Percentiles rank a stretch among this genome's conserved stretches.
These are phyloP conservation scores for Ustulina deusta DNA, from an alignment of 2,329 filamentous ascomycete genomes.

Conservation along the genomic window DNA sequence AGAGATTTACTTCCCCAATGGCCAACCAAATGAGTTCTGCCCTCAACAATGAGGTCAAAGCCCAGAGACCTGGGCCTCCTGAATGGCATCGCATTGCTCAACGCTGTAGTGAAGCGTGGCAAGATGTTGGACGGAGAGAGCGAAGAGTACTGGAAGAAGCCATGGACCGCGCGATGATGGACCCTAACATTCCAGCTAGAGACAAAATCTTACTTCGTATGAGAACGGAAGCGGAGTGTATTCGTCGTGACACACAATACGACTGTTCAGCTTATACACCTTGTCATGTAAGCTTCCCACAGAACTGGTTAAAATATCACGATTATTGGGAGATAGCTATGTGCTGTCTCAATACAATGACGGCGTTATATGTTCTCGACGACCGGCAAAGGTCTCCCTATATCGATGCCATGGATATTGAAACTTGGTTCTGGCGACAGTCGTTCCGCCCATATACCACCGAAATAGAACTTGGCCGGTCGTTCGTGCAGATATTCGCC, in stretches of 20 bases:
- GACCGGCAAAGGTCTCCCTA: constrained; percentile 1
- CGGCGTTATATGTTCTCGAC: constrained; percentile 14
- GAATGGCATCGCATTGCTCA: not conserved
- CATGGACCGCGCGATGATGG: constrained; percentile 4
- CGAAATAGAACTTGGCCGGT: constrained; percentile 7
- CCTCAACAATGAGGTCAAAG: not conserved
- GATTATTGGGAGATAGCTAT: not conserved
- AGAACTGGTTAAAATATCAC: not conserved
- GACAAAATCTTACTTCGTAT: constrained; percentile 11
- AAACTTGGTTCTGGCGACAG: constrained; percentile 8
- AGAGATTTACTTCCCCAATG: too few species aligned
- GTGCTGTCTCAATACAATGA: constrained; percentile 5
- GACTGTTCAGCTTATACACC: not conserved
- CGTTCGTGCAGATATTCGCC: constrained; percentile 14
- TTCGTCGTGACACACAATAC: not conserved
- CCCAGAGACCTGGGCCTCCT: not conserved
- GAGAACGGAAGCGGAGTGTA: constrained; percentile 3
- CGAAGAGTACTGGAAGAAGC: not conserved
- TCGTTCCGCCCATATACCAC: constrained; percentile 7
- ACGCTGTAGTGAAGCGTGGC: not conserved
- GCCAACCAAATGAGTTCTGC: not conserved
- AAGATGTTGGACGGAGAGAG: not conserved
- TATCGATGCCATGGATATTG: not conserved
- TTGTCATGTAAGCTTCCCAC: not conserved
- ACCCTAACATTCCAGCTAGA: constrained; percentile 2